These are phyloP conservation scores for Ophiocordyceps camponoti-saundersi DNA, from an alignment of 2,329 filamentous ascomycete genomes.

Conservation along the genomic window DNA sequence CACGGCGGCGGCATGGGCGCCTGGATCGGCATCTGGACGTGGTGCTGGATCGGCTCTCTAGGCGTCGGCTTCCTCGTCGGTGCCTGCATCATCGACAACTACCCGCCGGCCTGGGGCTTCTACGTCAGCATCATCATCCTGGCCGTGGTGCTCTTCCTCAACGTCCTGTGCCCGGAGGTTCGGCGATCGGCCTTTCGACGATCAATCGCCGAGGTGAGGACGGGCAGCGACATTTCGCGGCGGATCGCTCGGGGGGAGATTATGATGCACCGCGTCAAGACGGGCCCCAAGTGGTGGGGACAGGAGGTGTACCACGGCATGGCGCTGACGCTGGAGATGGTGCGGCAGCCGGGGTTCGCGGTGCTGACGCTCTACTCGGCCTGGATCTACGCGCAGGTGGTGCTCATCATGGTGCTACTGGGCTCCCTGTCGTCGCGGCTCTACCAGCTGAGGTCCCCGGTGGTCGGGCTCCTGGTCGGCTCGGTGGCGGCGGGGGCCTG, in stretches of 20 bases:
- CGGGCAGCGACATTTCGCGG: slow-evolving; percentile 31
- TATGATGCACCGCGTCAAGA: slow-evolving; percentile 57
- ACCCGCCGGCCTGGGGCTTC: slow-evolving; percentile 57
- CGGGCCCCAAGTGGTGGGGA: slow-evolving; percentile 60
- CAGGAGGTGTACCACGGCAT: slow-evolving; percentile 59
- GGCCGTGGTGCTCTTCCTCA: slow-evolving; percentile 47
- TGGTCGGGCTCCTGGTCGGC: slow-evolving; percentile 49
- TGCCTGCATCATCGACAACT: slow-evolving; percentile 46
- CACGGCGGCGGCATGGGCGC: slow-evolving; percentile 64
- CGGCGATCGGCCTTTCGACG: slow-evolving; percentile 51
- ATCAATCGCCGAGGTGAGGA: slow-evolving; percentile 48
- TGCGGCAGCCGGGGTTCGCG: slow-evolving; percentile 57
- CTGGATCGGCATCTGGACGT: slow-evolving; percentile 68
- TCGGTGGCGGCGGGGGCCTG: slow-evolving; percentile 52
- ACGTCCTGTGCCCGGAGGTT: slow-evolving; percentile 56
- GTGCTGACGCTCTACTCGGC: slow-evolving; percentile 54
- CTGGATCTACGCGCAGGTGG: slow-evolving; percentile 66
- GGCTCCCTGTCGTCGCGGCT: slow-evolving; percentile 54
- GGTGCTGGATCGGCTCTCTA: slow-evolving; percentile 58
- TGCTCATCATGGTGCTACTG: slow-evolving; percentile 54
- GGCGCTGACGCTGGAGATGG: slow-evolving; percentile 50
- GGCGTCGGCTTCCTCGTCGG: slow-evolving; percentile 57
- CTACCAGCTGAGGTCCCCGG: slow-evolving; percentile 46
- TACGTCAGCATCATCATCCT: slow-evolving; percentile 55
- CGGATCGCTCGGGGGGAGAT: slow-evolving; percentile 55